A percentile compares a stretch with the other conserved stretches of the same genome.
Evolutionary conservation across 1,139 yeast species (phyloP).

Genomic region (Yamadazyma trypodendri): DNA sequence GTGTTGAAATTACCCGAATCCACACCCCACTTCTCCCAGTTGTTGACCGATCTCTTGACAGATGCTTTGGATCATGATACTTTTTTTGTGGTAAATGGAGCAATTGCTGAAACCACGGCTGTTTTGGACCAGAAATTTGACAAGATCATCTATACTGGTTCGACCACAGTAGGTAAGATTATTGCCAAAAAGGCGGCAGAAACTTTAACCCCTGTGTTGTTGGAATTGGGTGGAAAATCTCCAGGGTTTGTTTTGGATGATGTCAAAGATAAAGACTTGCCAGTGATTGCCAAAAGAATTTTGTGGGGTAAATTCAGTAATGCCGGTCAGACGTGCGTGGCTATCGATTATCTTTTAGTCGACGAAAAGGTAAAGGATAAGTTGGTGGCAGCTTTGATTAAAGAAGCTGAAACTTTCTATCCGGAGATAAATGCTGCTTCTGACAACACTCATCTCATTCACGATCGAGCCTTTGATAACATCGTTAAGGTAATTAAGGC

Average conservation of each 20-base stretch:
- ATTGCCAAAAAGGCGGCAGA: conserved; percentile 83
- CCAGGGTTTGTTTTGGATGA: conserved; percentile 71
- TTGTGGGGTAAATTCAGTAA: conserved; percentile 78
- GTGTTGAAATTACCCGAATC: conserved; percentile 79
- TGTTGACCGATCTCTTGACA: conserved; percentile 55
- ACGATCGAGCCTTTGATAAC: conserved; percentile 56
- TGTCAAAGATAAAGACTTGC: conserved; percentile 43
- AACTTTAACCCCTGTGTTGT: conserved; percentile 71
- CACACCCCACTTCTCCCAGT: conserved; percentile 61
- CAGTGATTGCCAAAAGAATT: conserved; percentile 61
- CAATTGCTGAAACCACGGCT: conserved; percentile 64
- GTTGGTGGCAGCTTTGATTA: conserved; percentile 48
- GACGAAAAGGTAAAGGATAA: conserved; percentile 57
- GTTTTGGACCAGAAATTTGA: conserved; percentile 70
- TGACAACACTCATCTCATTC: conserved; percentile 63
- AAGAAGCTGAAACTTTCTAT: conserved; percentile 42
- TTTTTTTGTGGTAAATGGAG: conserved; percentile 72
- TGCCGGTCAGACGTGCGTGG: conserved; percentile 91
- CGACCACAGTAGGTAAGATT: conserved; percentile 70
- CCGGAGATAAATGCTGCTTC: conserved; percentile 23
- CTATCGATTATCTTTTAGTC: conserved; percentile 77
- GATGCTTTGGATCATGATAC: conserved; percentile 55
- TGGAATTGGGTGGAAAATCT: conserved; percentile 94
- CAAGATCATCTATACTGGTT: conserved; percentile 86
- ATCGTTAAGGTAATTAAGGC: conserved; percentile 43